phyloP scores from a whole-genome alignment of 495 filamentous ascomycete species.

The Opeltia flavorubescens region DNA sequence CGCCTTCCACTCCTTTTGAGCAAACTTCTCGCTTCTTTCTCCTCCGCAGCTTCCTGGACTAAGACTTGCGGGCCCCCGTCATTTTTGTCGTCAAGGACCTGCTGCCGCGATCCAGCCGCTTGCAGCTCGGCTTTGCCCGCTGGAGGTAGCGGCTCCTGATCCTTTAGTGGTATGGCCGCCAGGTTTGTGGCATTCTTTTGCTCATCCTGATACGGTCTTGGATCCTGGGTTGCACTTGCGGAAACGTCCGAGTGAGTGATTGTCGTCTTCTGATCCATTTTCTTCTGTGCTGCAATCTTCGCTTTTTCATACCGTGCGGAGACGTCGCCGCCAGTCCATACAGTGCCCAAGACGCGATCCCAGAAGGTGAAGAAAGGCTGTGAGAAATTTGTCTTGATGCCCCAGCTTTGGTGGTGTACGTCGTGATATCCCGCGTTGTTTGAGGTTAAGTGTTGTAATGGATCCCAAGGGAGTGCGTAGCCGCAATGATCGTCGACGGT shows the following conservation, averaged over 20 bases:
- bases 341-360: conserved; percentile 58
- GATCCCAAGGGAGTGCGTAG: conserved; percentile 69
- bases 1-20: conserved; percentile 7
- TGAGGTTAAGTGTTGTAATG: conserved; percentile 61
- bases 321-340: conserved; percentile 53
- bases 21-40: conserved; percentile 11
- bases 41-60: conserved; percentile 10
- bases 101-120: conserved; percentile 18
- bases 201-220: conserved; percentile 13
- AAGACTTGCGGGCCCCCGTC: conserved; percentile 12
- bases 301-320: conserved; percentile 30
- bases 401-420: conserved; percentile 83
- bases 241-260: conserved; percentile 11
- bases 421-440: conserved; percentile 83
- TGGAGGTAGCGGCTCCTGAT: conserved; percentile 11
- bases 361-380: conserved; percentile 84
- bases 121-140: conserved; percentile 16
- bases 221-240: conserved; percentile 8
- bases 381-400: conserved; percentile 64
- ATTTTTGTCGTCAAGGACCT: conserved; percentile 13
- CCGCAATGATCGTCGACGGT: conserved; percentile 83
- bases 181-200: conserved; percentile 10
- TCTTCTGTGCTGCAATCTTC: conserved; percentile 20
- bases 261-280: conserved; percentile 9
- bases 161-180: not conserved